Base-by-base conservation (phyloP, 1,139 yeast genomes). In the Taphrina pruni region DNA sequence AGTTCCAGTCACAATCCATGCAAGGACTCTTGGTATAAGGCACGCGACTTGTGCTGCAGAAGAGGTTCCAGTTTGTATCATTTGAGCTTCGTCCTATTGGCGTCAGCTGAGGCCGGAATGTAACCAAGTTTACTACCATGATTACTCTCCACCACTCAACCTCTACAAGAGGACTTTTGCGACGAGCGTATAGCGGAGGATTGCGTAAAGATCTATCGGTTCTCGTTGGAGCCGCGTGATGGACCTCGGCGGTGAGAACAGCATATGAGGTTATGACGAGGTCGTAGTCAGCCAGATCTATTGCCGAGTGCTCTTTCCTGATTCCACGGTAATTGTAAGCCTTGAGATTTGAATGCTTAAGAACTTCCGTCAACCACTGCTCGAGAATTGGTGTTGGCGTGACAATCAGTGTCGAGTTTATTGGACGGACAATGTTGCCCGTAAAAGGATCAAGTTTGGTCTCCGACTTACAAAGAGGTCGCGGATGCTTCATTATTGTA, bases 1-100 rank as follows among this genome's bases (percentile, higher is more conserved):
- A 0, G 99, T 94, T 6, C 99, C 99, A 0, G 97, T 89, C 0
- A 92, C 97, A 7, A 97, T 97, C 98, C 98, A 94, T 0, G 97
- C 87, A 79, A 94, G 97, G 66, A 86, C 85, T 67, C 97, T 81
- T 3, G 97, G 96, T 35, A 94, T 85, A 52, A 89, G 80, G 2
- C 90, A 82, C 0, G 97, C 92, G 70, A 91, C 90, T 72, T 85
- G 87, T 36, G 96, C 91, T 1, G 95, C 91, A 65, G 89, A 84
- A 0, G 94, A 86, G 1, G 86, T 82, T 26, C 88, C 87, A 5
- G 87, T 85, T 6, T 90, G 86, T 2, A 94, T 89, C 94, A 92
- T 90, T 78, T 94, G 99, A 0, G 90, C 97, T 78, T 94, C 99
- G 79, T 94, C 99, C 50, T 93, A 79, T 21, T 5, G 9, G 12